Conservation (phyloP, 192 early-diverging fungal species). For the Coemansia sp. region DNA sequence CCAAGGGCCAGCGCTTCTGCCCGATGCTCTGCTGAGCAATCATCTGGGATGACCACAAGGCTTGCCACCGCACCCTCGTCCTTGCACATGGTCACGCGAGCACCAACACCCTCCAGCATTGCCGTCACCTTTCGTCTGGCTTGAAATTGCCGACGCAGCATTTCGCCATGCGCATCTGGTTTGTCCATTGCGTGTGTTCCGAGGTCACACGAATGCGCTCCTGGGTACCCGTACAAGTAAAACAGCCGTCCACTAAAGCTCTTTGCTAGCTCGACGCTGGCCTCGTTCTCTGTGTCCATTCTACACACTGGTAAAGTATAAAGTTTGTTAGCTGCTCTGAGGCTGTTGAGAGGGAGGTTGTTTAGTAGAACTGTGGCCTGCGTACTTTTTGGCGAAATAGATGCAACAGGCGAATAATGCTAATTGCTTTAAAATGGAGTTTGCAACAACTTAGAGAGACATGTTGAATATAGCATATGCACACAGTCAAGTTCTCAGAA, state of each 20-base stretch:
- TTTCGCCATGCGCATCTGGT: slow-evolving; percentile 32
- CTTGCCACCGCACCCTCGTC: slow-evolving; percentile 3
- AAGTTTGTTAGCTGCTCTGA: background rate
- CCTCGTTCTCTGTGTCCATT: slow-evolving; percentile 1
- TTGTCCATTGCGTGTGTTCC: slow-evolving; percentile 13
- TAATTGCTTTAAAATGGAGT: slow-evolving; percentile 1
- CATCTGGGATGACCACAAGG: slow-evolving; percentile 25
- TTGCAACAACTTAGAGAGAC: background rate
- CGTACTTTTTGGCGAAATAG: background rate
- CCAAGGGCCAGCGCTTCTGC: slow-evolving; percentile 12
- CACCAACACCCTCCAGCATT: slow-evolving; percentile 16
- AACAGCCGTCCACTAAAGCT: slow-evolving; percentile 7
- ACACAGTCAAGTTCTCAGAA: too few relatives aligned
- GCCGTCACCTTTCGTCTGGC: slow-evolving; percentile 12
- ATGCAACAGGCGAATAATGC: background rate
- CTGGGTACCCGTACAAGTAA: slow-evolving; percentile 29
- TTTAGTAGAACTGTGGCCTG: background rate
- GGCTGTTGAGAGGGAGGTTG: background rate
- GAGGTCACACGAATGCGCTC: background rate
- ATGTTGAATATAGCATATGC: too few relatives aligned
- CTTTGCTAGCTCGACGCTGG: background rate
- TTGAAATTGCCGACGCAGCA: slow-evolving; percentile 24
- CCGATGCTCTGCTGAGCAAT: slow-evolving; percentile 11
- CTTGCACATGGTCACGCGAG: background rate
- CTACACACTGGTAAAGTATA: background rate